Base-by-base conservation (phyloP, 1,284 basidiomycete genomes). In the Rhodotorula sp. region DNA sequence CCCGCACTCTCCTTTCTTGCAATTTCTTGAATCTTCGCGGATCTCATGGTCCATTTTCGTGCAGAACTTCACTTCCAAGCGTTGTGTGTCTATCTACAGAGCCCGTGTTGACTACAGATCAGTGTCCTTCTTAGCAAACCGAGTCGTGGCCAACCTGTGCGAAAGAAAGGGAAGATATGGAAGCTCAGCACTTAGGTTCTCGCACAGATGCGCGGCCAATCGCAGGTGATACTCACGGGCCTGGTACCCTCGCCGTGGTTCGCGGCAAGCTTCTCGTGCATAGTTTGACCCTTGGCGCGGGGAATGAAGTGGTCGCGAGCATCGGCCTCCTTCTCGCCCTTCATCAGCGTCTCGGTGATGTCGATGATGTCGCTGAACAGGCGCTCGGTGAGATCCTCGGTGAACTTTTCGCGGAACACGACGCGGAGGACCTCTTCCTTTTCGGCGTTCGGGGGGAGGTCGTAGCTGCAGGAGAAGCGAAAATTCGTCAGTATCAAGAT, bases 391-490 rank as follows among this genome's bases (percentile, higher is more conserved):
- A 55, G 16, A 14, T 55, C 54, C 54, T 76, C 74, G 38, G 87
- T 85, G 80, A 89, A 83, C 73, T 85, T 89, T 82, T 94, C 92
- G 63, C 89, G 86, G 18, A 93, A 86, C 60, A 95, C 93, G 19
- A 94, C 91, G 66, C 93, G 88, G 62, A 95, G 84, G 75, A 95
- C 93, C 79, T 94, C 87, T 59, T 88, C 81, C 21, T 86, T 82
- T 72, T 92, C 83, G 67, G 90, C 80, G 69, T 84, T 81, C 8
- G 91, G 91, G 15, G 92, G 87, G 48, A 93, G 84, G 73, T 61
- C 89, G 78, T 93, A 57, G 47, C 54, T 55, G 21, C 12, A 23
- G 21, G 12, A 7, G 50, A 14, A 10, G 18, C 49, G 49, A 23
- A 23, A 7, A 21, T 10, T 23, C 48, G 48, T 54, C n/a, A 54